phyloP scores from a whole-genome alignment of 768 basidiomycete genomes.

The Sistotremastrum suecicum region DNA sequence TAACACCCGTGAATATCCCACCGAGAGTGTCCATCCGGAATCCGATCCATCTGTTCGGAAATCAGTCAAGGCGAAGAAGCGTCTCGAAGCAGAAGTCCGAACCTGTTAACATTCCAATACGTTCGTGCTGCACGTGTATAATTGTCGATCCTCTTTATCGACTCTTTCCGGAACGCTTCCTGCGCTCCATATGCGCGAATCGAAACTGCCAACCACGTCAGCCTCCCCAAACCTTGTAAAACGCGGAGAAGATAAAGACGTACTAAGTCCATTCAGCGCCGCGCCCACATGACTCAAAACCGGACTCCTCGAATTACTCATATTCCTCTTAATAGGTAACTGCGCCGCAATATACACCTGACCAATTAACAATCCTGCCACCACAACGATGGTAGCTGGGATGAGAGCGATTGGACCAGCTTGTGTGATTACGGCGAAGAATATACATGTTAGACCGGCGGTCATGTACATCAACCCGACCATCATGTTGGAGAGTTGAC shows the following conservation, averaged over 20 bases:
- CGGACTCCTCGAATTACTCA: conserved; percentile 21
- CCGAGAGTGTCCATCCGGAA: conserved; percentile 26
- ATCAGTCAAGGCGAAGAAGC: conserved; percentile 7
- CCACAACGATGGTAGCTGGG: conserved; percentile 7
- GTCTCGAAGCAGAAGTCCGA: neutral
- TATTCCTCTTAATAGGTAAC: conserved; percentile 21
- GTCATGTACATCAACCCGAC: neutral
- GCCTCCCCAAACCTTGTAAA: neutral
- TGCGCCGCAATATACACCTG: conserved; percentile 24
- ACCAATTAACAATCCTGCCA: conserved; percentile 17
- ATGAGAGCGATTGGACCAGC: neutral
- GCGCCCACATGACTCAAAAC: conserved; percentile 9
- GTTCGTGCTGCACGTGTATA: conserved; percentile 11
- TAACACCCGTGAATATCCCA: conserved; percentile 19
- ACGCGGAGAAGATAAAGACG: neutral
- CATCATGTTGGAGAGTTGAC: neutral
- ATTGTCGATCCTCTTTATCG: conserved; percentile 18
- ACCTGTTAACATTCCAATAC: conserved; percentile 17
- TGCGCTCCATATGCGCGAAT: conserved; percentile 25
- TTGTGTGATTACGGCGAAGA: neutral
- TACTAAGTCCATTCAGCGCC: conserved; percentile 4
- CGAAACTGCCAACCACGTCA: conserved; percentile 11
- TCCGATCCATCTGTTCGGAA: conserved; percentile 6
- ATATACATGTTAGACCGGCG: neutral
- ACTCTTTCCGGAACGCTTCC: conserved; percentile 13